Evolutionary conservation across 2,329 filamentous ascomycete genomes (phyloP).

Genomic region (Neonectria magnoliae): DNA sequence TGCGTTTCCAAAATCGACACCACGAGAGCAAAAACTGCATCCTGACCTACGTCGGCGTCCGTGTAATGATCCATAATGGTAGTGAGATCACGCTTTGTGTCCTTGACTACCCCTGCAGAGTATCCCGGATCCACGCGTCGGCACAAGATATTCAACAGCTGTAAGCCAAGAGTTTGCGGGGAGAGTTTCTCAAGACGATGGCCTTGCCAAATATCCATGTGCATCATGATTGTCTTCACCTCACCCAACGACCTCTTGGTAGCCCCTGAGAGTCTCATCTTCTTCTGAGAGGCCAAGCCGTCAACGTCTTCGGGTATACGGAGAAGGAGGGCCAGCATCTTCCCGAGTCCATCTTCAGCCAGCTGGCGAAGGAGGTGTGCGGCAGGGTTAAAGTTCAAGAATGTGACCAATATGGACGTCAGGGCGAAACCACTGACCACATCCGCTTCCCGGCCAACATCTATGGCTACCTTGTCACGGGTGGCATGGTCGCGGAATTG

Average conservation of each 20-base stretch:
- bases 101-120: conserved; percentile 43
- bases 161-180: conserved; percentile 71
- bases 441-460: conserved; percentile 69
- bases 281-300: conserved; percentile 70
- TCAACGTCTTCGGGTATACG: conserved; percentile 63
- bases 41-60: conserved; percentile 25
- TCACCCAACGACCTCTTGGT: conserved; percentile 65
- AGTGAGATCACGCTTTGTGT: conserved; percentile 42
- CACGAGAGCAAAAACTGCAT: conserved; percentile 56
- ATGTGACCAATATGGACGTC: conserved; percentile 68
- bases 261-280: conserved; percentile 74
- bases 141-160: conserved; percentile 63
- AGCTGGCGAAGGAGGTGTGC: conserved; percentile 68
- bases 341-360: conserved; percentile 61
- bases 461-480: conserved; percentile 73
- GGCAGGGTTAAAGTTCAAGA: conserved; percentile 70
- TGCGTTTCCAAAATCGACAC: conserved; percentile 52
- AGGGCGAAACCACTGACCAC: conserved; percentile 70
- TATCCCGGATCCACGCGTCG: conserved; percentile 42
- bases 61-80: conserved; percentile 38
- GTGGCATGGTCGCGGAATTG: conserved; percentile 81
- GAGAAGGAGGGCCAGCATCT: conserved; percentile 67
- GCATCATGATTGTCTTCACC: conserved; percentile 63
- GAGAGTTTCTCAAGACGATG: conserved; percentile 62
- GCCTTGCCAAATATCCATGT: conserved; percentile 69